Percentiles rank a stretch among this genome's conserved stretches.
These are phyloP conservation scores for Casaregolazyma lundiana DNA, from an alignment of 1,139 yeast species.

Conservation along the genomic window DNA sequence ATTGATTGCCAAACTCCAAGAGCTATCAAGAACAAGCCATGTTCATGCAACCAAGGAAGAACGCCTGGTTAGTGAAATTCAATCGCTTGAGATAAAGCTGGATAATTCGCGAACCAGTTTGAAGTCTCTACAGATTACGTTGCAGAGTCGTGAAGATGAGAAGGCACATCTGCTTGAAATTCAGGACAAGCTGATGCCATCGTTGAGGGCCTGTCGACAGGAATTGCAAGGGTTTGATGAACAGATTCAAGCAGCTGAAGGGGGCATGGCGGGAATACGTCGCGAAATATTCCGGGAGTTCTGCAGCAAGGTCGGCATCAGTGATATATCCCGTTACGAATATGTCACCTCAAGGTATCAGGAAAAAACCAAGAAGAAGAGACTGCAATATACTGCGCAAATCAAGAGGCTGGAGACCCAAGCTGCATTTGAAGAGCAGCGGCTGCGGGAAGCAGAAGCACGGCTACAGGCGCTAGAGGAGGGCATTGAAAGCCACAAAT, in stretches of 20 bases:
- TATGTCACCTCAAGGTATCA: slow-evolving; percentile 52
- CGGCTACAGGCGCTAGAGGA: slow-evolving; percentile 21
- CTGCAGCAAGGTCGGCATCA: slow-evolving; percentile 50
- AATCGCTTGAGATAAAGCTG: slow-evolving; percentile 49
- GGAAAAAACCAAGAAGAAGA: slow-evolving; percentile 59
- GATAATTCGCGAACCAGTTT: slow-evolving; percentile 51
- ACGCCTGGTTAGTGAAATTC: slow-evolving; percentile 50
- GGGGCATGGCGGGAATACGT: slow-evolving; percentile 24
- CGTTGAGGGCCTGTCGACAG: slow-evolving; percentile 40
- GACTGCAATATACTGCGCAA: slow-evolving; percentile 57
- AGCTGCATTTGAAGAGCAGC: slow-evolving; percentile 57
- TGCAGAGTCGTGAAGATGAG: slow-evolving; percentile 48
- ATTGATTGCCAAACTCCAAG: slow-evolving; percentile 48
- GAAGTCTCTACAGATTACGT: slow-evolving; percentile 53
- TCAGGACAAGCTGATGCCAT: slow-evolving; percentile 43
- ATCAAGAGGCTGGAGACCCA: slow-evolving; percentile 57
- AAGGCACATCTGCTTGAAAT: slow-evolving; percentile 61
- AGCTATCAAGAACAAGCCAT: slow-evolving; percentile 46
- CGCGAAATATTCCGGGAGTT: slow-evolving; percentile 47
- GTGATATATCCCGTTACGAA: slow-evolving; percentile 61
- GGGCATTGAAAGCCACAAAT: slow-evolving; percentile 15
- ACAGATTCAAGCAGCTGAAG: slow-evolving; percentile 24
- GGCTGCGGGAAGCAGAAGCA: slow-evolving; percentile 22
- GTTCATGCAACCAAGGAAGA: slow-evolving; percentile 54
- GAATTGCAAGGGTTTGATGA: slow-evolving; percentile 24